Conservation (phyloP, 805 yeast species). For the Ogataea corticis region DNA sequence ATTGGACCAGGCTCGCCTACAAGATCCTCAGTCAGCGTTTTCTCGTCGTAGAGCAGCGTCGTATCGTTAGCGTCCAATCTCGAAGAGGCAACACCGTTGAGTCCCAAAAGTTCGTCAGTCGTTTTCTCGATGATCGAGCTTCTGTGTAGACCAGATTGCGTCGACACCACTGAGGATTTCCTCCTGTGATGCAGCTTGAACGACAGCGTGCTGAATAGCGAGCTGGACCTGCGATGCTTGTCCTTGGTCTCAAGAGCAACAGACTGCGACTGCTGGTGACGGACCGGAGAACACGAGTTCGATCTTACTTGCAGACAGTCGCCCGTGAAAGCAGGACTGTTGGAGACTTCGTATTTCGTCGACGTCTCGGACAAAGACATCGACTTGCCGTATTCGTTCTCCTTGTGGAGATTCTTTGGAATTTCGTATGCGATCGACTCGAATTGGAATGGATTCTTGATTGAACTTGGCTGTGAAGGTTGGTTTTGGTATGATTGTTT, state of each 20-base stretch:
- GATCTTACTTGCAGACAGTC: neutral
- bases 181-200: slow-evolving; percentile 27
- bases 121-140: slow-evolving; percentile 30
- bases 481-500: slow-evolving; percentile 1
- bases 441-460: slow-evolving; percentile 34
- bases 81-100: slow-evolving; percentile 8
- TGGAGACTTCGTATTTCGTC: slow-evolving; percentile 5
- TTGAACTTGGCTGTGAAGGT: neutral
- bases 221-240: slow-evolving; percentile 25
- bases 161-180: slow-evolving; percentile 27
- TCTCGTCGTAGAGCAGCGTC: slow-evolving; percentile 28
- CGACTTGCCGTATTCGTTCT: slow-evolving; percentile 19
- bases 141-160: slow-evolving; percentile 15
- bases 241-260: neutral
- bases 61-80: slow-evolving; percentile 21
- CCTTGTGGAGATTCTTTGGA: slow-evolving; percentile 31
- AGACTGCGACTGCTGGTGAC: slow-evolving; percentile 10
- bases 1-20: slow-evolving; percentile 39
- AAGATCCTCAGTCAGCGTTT: slow-evolving; percentile 28
- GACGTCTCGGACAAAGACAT: slow-evolving; percentile 19
- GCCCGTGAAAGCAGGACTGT: neutral
- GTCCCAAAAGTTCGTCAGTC: slow-evolving; percentile 29
- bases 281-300: slow-evolving; percentile 16
- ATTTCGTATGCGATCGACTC: slow-evolving; percentile 34
- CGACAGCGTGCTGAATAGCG: slow-evolving; percentile 29